Conservation (phyloP, 345 rosid genomes). For the Lepidium africanum region DNA sequence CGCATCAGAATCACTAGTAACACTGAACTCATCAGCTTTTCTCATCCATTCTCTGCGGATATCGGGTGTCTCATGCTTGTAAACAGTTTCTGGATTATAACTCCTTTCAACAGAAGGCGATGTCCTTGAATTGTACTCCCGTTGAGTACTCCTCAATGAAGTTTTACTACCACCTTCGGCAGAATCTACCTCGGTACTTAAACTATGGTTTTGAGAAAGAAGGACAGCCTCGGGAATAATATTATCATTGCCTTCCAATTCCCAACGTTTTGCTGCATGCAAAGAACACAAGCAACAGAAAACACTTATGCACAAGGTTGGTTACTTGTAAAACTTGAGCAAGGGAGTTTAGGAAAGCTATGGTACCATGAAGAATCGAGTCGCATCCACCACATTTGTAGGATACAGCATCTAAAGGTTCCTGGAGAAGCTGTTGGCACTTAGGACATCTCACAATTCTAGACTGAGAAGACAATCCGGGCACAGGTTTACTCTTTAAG, state of each 20-base stretch:
- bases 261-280: constrained; percentile 43
- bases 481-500: constrained; percentile 25
- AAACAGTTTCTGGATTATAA: constrained; percentile 34
- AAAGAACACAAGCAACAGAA: neutral
- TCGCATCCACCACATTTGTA: constrained; percentile 64
- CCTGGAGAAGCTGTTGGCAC: constrained; percentile 54
- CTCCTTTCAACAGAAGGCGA: constrained; percentile 42
- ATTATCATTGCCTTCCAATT: constrained; percentile 16
- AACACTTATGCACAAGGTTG: neutral
- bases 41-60: constrained; percentile 35
- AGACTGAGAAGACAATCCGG: constrained; percentile 31
- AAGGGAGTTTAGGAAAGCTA: neutral
- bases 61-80: constrained; percentile 23
- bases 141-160: constrained; percentile 31
- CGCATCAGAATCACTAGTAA: constrained; percentile 10
- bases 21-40: constrained; percentile 27
- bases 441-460: constrained; percentile 70
- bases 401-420: constrained; percentile 38
- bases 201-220: constrained; percentile 19
- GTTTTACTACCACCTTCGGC: neutral
- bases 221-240: constrained; percentile 24
- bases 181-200: constrained; percentile 8
- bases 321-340: neutral
- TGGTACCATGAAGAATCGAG: constrained; percentile 51
- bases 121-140: constrained; percentile 48